Conservation (phyloP, 441 rosid species). For the Rhodomyrtus psidioides region DNA sequence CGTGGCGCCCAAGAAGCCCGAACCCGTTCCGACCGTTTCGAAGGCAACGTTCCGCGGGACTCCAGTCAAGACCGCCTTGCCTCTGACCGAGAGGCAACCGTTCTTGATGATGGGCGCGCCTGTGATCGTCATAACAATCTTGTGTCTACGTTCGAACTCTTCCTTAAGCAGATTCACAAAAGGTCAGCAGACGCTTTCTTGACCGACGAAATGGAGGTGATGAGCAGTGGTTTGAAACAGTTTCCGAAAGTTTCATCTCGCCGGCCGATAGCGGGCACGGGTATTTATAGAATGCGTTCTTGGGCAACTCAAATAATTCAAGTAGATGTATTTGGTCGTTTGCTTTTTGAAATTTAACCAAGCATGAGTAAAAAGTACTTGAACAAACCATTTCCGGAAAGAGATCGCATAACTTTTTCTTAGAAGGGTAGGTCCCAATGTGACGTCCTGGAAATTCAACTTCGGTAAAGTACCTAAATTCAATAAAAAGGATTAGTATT, state of each 20-base stretch:
- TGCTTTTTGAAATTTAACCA: not conserved
- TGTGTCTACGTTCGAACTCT: not conserved
- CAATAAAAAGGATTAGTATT: too few species aligned
- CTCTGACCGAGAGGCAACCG: not conserved
- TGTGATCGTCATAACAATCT: not conserved
- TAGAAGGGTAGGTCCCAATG: too few species aligned
- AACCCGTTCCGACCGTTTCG: not conserved
- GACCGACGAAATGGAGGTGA: not conserved
- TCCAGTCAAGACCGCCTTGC: not conserved
- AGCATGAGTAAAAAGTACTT: not conserved
- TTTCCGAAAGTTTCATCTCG: not conserved
- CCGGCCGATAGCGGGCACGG: not conserved
- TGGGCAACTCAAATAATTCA: not conserved
- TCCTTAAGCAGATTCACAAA: not conserved
- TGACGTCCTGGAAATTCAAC: too few species aligned
- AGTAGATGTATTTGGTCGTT: not conserved
- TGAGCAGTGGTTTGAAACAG: not conserved
- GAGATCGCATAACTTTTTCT: too few species aligned
- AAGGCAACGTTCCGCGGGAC: not conserved
- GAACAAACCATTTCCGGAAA: too few species aligned
- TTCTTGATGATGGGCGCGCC: slow-evolving; percentile 3
- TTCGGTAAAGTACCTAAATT: too few species aligned
- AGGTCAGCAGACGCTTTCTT: not conserved
- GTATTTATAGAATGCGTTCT: not conserved
- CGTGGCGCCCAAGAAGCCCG: slow-evolving; percentile 4